Evolutionary conservation across 441 rosid genomes (phyloP).

Genomic region (Croton setiger): DNA sequence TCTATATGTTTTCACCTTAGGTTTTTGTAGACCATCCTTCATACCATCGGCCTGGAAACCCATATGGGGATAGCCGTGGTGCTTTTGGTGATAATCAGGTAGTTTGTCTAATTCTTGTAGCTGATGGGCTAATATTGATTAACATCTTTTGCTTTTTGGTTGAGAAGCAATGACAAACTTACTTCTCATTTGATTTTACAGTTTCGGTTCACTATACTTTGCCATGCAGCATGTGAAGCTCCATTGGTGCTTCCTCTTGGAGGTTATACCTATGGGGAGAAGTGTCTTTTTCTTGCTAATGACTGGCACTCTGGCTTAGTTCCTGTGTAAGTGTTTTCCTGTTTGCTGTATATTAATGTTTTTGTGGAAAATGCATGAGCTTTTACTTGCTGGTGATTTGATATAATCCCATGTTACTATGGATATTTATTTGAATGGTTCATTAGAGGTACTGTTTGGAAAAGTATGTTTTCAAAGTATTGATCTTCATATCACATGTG

Average conservation of each 20-base stretch:
- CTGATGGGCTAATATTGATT: conserved; percentile 10
- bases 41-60: conserved; percentile 87
- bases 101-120: conserved; percentile 11
- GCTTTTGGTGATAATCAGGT: conserved; percentile 97
- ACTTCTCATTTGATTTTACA: conserved; percentile 42
- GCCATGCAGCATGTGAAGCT: conserved; percentile 98
- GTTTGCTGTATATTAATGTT: not conserved
- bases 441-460: not conserved
- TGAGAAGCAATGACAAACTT: conserved; percentile 28
- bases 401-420: not conserved
- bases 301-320: conserved; percentile 99
- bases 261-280: conserved; percentile 90
- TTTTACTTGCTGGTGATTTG: not conserved
- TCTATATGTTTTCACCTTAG: conserved; percentile 32
- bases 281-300: conserved; percentile 85
- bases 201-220: conserved; percentile 92
- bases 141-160: not conserved
- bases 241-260: conserved; percentile 90
- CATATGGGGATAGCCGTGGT: conserved; percentile 76
- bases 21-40: conserved; percentile 86
- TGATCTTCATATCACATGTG: conserved; percentile 17
- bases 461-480: not conserved
- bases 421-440: not conserved
- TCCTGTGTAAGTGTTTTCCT: conserved; percentile 56
- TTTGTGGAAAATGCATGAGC: not conserved